Evolutionary conservation across 2,329 filamentous ascomycete genomes (phyloP).

Genomic region (Pseudocercospora crystallina): DNA sequence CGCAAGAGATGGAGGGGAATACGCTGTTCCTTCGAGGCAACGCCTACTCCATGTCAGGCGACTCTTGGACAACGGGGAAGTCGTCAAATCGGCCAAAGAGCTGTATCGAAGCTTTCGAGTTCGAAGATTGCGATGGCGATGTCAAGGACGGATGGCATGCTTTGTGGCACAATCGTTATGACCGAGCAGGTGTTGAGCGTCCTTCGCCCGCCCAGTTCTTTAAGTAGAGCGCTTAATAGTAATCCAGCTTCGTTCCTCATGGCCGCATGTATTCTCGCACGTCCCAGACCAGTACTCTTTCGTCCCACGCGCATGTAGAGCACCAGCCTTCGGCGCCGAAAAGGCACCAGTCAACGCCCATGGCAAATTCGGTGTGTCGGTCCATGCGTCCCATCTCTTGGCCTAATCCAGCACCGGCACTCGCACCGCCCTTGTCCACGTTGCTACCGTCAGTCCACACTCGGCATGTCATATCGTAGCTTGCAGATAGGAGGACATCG

Average conservation of each 20-base stretch:
- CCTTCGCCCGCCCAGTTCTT: no score
- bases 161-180: not conserved
- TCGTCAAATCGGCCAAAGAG: not conserved
- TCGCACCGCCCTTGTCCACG: slow-evolving; percentile 42
- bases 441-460: slow-evolving; percentile 83
- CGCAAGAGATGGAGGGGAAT: no score
- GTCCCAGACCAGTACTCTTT: slow-evolving; percentile 89
- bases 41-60: no score
- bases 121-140: not conserved
- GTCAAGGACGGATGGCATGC: slow-evolving; percentile 1
- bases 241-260: slow-evolving; percentile 12
- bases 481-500: slow-evolving; percentile 81
- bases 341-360: slow-evolving; percentile 95
- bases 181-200: not conserved
- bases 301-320: slow-evolving; percentile 92
- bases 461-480: slow-evolving; percentile 97
- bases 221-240: no score
- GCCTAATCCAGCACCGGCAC: slow-evolving; percentile 36
- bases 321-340: slow-evolving; percentile 96
- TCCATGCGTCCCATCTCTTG: slow-evolving; percentile 84
- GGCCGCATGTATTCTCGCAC: slow-evolving; percentile 64
- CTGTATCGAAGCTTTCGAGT: slow-evolving; percentile 2
- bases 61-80: no score
- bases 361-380: slow-evolving; percentile 90
- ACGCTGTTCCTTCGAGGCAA: no score